These are phyloP conservation scores for Neonectria hederae DNA, from an alignment of 2,329 filamentous ascomycete species.

Conservation along the genomic window DNA sequence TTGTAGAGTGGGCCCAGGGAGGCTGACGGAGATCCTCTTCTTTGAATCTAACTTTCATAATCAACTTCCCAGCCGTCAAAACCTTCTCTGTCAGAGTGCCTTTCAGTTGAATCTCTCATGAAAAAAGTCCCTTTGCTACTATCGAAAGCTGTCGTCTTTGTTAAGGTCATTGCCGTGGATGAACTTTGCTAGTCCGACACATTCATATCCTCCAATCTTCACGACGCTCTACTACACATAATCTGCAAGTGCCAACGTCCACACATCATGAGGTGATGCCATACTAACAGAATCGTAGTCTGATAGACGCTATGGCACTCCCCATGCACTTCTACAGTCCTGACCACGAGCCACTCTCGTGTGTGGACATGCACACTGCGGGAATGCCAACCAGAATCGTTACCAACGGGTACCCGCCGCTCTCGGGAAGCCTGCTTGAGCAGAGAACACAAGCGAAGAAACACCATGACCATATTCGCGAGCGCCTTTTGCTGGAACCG, in stretches of 20 bases:
- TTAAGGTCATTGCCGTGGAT: neutral
- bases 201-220: too few species aligned
- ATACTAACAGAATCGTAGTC: neutral
- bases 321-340: neutral
- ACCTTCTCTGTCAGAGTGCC: too few species aligned
- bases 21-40: neutral
- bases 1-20: neutral
- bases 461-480: slow-evolving; percentile 6
- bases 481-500: neutral
- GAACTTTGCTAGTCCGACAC: too few species aligned
- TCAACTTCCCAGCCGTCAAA: too few species aligned
- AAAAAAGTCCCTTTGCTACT: neutral
- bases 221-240: neutral
- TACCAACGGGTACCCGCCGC: neutral
- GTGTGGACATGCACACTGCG: slow-evolving; percentile 14
- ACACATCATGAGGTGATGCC: neutral
- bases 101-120: neutral
- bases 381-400: slow-evolving; percentile 11
- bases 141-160: neutral
- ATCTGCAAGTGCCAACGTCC: neutral
- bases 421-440: slow-evolving; percentile 1
- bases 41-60: too few species aligned
- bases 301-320: neutral
- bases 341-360: neutral
- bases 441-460: neutral